Percentiles rank a stretch among this genome's conserved stretches.
phyloP scores from a whole-genome alignment of 345 rosid genomes.

The Fremontodendron californicum region DNA sequence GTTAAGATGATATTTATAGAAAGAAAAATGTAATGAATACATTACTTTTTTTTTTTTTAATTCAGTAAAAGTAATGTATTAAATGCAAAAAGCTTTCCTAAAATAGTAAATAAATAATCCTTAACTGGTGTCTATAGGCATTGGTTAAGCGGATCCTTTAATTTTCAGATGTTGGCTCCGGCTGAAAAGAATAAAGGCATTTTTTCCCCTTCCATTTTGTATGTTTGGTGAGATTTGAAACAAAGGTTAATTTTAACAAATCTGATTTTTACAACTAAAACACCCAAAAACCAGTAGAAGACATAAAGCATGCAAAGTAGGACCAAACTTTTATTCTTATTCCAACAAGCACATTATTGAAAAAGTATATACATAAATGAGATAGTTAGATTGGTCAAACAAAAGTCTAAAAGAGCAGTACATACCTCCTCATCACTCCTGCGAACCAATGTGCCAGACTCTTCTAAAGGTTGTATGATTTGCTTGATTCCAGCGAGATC shows the following conservation, averaged over 20 bases:
- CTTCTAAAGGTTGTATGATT: slow-evolving; percentile 67
- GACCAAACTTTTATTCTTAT: background rate
- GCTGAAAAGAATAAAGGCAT: background rate
- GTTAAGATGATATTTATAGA: too few relatives aligned
- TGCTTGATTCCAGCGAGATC: slow-evolving; percentile 78
- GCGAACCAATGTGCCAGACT: slow-evolving; percentile 59
- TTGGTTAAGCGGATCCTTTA: too few relatives aligned
- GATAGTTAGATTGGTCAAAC: background rate
- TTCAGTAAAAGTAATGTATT: too few relatives aligned
- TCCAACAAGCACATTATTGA: background rate
- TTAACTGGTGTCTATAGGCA: too few relatives aligned
- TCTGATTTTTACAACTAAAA: background rate
- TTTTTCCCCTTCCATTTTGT: background rate
- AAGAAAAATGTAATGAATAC: too few relatives aligned
- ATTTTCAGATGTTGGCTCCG: background rate
- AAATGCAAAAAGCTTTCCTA: too few relatives aligned
- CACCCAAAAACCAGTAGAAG: background rate
- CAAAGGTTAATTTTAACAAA: background rate
- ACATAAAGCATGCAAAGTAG: background rate
- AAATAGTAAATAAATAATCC: too few relatives aligned
- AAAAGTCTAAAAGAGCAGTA: slow-evolving; percentile 13
- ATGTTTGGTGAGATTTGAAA: background rate
- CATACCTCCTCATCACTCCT: slow-evolving; percentile 81
- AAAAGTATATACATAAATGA: slow-evolving; percentile 3
- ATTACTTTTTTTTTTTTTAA: too few relatives aligned